Conservation (phyloP, 2,329 filamentous ascomycete genomes). For the Dothidotthia symphoricarpi region DNA sequence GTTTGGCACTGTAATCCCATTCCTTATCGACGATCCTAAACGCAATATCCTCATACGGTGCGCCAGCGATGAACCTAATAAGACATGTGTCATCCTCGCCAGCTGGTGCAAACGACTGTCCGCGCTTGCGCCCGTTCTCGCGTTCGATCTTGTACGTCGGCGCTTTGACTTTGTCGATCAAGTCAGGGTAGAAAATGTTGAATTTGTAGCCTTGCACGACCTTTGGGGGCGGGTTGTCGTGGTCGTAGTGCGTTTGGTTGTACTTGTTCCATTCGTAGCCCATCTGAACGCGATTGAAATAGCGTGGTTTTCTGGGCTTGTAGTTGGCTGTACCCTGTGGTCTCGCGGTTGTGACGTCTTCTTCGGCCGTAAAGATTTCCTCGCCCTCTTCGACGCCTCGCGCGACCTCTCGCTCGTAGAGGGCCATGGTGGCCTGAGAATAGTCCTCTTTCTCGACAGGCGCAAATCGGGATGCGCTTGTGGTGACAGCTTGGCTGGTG, state of each 20-base stretch:
- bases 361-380: conserved; percentile 91
- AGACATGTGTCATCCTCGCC: conserved; percentile 97
- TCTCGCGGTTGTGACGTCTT: conserved; percentile 65
- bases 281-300: conserved; percentile 98
- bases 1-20: conserved; percentile 97
- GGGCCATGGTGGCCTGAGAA: conserved; percentile 79
- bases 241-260: conserved; percentile 98
- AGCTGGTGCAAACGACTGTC: conserved; percentile 88
- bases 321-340: conserved; percentile 83
- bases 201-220: conserved; percentile 99
- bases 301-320: conserved; percentile 85
- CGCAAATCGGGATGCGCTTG: conserved; percentile 68
- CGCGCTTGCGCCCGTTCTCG: conserved; percentile 82
- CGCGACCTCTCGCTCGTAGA: conserved; percentile 91
- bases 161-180: conserved; percentile 91
- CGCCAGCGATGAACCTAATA: conserved; percentile 91
- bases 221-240: conserved; percentile 95
- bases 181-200: conserved; percentile 98
- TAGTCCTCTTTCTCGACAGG: conserved; percentile 71
- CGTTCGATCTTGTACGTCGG: conserved; percentile 95
- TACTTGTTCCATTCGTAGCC: conserved; percentile 99
- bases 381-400: conserved; percentile 90
- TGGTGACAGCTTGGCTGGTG: conserved; percentile 46
- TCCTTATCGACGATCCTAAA: conserved; percentile 98
- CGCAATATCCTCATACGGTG: conserved; percentile 94